A percentile compares a stretch with the other conserved stretches of the same genome.
These are phyloP conservation scores for Berkeleyomyces rouxiae DNA, from an alignment of 2,329 filamentous ascomycete genomes.

Conservation along the genomic window DNA sequence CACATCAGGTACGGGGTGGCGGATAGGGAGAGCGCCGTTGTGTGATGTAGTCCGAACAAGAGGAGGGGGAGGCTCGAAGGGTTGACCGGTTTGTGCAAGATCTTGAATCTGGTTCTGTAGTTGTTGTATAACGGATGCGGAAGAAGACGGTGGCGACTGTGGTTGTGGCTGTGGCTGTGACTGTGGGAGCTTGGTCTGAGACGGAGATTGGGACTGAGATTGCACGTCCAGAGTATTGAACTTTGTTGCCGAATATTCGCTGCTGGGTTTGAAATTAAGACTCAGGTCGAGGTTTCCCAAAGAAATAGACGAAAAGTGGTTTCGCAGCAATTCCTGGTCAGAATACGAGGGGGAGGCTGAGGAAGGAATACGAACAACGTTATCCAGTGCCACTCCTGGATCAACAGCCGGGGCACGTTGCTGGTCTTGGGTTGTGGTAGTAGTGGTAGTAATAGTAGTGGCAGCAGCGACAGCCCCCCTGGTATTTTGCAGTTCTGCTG, in stretches of 20 bases:
- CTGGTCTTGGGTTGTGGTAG: background rate
- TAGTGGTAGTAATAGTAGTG: background rate
- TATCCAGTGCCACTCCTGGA: background rate
- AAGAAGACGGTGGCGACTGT: background rate
- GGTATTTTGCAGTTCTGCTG: background rate
- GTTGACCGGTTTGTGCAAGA: background rate
- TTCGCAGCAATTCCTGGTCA: background rate
- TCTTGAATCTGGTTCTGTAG: slow-evolving; percentile 12
- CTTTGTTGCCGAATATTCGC: background rate
- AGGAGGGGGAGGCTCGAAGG: slow-evolving; percentile 21
- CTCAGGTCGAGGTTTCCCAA: background rate
- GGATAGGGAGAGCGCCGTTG: slow-evolving; percentile 28
- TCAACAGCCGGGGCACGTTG: background rate
- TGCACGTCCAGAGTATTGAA: background rate
- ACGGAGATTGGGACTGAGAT: background rate
- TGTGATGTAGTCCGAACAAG: slow-evolving; percentile 31
- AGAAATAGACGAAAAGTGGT: slow-evolving; percentile 10
- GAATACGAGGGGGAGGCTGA: slow-evolving; percentile 6
- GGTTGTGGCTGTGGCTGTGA: background rate
- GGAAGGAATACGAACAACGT: background rate
- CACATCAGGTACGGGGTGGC: slow-evolving; percentile 45
- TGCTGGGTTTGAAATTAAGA: slow-evolving; percentile 4
- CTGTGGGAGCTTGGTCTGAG: background rate
- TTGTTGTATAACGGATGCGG: slow-evolving; percentile 14
- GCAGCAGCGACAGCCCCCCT: background rate